phyloP scores from a whole-genome alignment of 2,329 filamentous ascomycete species.

The Ceratocystis alfenasii region DNA sequence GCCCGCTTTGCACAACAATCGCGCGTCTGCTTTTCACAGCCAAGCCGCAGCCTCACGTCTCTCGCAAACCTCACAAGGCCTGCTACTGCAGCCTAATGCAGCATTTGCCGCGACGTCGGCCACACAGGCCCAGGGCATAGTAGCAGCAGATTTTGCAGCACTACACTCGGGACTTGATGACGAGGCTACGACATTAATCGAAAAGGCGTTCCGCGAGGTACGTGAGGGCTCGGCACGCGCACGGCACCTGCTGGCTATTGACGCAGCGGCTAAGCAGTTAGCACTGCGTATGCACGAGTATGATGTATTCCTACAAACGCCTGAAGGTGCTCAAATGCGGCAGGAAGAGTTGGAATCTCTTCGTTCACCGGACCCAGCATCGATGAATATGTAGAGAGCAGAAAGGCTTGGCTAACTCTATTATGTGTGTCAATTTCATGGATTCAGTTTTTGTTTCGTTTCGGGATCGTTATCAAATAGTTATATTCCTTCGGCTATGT shows the following conservation, averaged over 20 bases:
- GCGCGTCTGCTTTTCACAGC: slow-evolving; percentile 16
- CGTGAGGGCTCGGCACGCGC: slow-evolving; percentile 34
- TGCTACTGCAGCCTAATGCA: slow-evolving; percentile 3
- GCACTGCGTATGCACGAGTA: slow-evolving; percentile 42
- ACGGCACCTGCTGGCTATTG: slow-evolving; percentile 40
- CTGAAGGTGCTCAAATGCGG: slow-evolving; percentile 19
- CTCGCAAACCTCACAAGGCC: slow-evolving; percentile 21
- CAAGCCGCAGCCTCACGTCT: slow-evolving; percentile 24
- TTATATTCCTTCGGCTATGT: too few species aligned
- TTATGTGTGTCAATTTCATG: too few species aligned
- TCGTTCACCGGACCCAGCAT: neutral
- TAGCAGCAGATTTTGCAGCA: neutral
- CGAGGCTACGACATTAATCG: slow-evolving; percentile 33
- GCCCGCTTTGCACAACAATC: slow-evolving; percentile 21
- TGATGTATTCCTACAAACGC: slow-evolving; percentile 33
- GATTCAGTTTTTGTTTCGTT: too few species aligned
- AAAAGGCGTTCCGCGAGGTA: slow-evolving; percentile 37
- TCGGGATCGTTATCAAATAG: too few species aligned
- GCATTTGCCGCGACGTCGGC: slow-evolving; percentile 1
- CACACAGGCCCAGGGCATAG: slow-evolving; percentile 3
- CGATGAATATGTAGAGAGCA: slow-evolving; percentile 12
- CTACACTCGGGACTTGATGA: slow-evolving; percentile 28
- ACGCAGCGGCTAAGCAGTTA: slow-evolving; percentile 43
- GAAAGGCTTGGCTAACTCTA: too few species aligned
- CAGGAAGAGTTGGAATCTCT: slow-evolving; percentile 13